A percentile compares a stretch with the other conserved stretches of the same genome.
phyloP scores from a whole-genome alignment of 1,284 basidiomycete species.

The Mycena citricolor region DNA sequence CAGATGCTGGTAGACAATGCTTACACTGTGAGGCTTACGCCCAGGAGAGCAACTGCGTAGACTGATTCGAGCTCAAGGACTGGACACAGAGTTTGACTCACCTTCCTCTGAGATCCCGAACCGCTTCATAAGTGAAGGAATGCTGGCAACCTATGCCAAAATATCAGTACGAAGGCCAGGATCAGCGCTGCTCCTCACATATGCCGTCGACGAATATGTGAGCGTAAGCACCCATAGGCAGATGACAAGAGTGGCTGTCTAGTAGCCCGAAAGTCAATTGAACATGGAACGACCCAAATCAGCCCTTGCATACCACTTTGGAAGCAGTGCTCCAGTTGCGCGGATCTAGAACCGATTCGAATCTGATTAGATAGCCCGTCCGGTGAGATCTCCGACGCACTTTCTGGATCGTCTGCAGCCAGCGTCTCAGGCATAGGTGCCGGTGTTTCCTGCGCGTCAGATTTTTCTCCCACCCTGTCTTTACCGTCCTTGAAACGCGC shows the following conservation, averaged over 20 bases:
- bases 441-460: no score
- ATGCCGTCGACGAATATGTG: constrained; percentile 19
- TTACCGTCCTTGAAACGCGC: no score
- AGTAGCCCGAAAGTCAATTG: no score
- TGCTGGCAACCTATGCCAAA: constrained; percentile 14
- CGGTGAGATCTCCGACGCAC: constrained; percentile 1
- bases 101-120: constrained; percentile 20
- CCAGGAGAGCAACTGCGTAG: constrained; percentile 13
- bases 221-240: constrained; percentile 16
- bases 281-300: no score
- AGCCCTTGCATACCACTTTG: constrained; percentile 3
- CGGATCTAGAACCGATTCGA: constrained; percentile 6
- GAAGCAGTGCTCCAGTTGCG: constrained; percentile 11
- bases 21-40: constrained; percentile 19
- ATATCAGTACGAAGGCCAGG: neutral
- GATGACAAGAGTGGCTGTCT: constrained; percentile 13
- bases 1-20: constrained; percentile 21
- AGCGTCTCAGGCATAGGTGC: constrained; percentile 5
- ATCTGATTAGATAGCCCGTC: neutral
- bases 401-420: constrained; percentile 11
- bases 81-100: neutral
- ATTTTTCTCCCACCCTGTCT: no score
- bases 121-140: constrained; percentile 12
- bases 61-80: neutral
- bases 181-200: constrained; percentile 12